Base-by-base conservation (phyloP, 2,329 filamentous ascomycete species). In the Xylariaceae sp. region DNA sequence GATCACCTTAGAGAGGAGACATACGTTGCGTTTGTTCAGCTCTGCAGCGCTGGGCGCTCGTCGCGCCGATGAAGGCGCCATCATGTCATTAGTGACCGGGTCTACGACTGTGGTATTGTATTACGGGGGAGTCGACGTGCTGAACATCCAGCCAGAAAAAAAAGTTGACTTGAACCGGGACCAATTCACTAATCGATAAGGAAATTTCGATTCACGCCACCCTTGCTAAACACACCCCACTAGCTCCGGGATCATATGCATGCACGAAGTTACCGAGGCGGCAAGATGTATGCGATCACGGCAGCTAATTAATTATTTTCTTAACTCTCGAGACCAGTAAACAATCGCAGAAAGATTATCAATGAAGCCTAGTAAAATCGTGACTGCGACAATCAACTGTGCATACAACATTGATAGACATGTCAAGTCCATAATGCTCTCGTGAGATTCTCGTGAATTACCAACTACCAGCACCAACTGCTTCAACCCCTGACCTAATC, bases 11-110 rank as follows among this genome's bases (percentile, higher is more conserved):
- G 4, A 30, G 23, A 30, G 42, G 6, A 39, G 58, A 7, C 66
- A 15, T 67, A 72, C 71, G 57, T 70, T 71, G 30, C 71, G 67
- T 44, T 69, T 62, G 11, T 71, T 67, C 10, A 70, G 53, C 37
- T 73, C 64, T 55, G 65, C 64, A 45, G 65, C 65, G 30, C 61
- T 68, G 15, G 67, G 65, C 58, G 49, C 64, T 10, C 58, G 56
- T 55, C 60, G 58, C 53, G 62, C 64, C n/a, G 64, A 63, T 37
- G 70, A 72, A 58, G 70, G 70, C 51, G 71, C 70, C 71, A 73
- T 73, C 48, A 50, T 72, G 42, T 52, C 62, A 51, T 57, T 60
- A 42, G 13, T 39, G 11, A 35, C 30, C 18, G 13, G n/a, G 39
- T 11, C 13, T 23, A 18, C 42, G 3, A n/a, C 42, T 50, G 30